Evolutionary conservation across 371 early-diverging fungal species (phyloP).

Genomic region (Thermomucor indicae-seudaticae): DNA sequence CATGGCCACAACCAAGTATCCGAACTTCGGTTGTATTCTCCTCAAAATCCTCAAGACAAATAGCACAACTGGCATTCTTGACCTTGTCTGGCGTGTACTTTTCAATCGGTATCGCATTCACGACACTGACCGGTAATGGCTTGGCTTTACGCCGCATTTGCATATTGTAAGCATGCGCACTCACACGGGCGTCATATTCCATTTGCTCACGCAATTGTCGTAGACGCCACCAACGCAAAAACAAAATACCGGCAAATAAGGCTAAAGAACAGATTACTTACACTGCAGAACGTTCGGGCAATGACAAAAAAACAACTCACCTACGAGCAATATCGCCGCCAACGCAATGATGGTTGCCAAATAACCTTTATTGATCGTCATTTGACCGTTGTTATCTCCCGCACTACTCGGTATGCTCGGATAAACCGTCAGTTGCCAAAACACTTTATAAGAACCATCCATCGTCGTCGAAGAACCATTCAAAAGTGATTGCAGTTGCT

Average conservation of each 20-base stretch:
- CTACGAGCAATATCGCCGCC: slow-evolving; percentile 32
- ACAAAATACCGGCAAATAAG: slow-evolving; percentile 28
- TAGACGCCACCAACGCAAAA: slow-evolving; percentile 42
- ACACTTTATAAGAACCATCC: neutral
- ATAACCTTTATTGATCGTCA: slow-evolving; percentile 23
- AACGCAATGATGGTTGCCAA: slow-evolving; percentile 38
- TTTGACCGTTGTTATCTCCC: too few species aligned
- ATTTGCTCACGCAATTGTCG: slow-evolving; percentile 21
- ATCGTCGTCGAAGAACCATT: neutral
- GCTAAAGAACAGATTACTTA: too few species aligned
- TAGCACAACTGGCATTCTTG: slow-evolving; percentile 30
- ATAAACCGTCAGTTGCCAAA: too few species aligned
- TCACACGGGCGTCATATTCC: slow-evolving; percentile 11
- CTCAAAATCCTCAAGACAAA: slow-evolving; percentile 41
- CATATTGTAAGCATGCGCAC: slow-evolving; percentile 12
- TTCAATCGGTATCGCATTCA: slow-evolving; percentile 10
- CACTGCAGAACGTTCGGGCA: neutral
- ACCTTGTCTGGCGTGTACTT: slow-evolving; percentile 15
- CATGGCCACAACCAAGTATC: slow-evolving; percentile 37
- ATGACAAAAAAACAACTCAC: slow-evolving; percentile 12
- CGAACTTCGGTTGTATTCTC: slow-evolving; percentile 21
- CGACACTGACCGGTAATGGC: slow-evolving; percentile 28
- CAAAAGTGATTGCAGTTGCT: slow-evolving; percentile 4
- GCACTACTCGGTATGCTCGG: too few species aligned
- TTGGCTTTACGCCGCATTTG: slow-evolving; percentile 25